These are phyloP conservation scores for Medicago ruthenica DNA, from an alignment of 306 rosid species.

Conservation along the genomic window DNA sequence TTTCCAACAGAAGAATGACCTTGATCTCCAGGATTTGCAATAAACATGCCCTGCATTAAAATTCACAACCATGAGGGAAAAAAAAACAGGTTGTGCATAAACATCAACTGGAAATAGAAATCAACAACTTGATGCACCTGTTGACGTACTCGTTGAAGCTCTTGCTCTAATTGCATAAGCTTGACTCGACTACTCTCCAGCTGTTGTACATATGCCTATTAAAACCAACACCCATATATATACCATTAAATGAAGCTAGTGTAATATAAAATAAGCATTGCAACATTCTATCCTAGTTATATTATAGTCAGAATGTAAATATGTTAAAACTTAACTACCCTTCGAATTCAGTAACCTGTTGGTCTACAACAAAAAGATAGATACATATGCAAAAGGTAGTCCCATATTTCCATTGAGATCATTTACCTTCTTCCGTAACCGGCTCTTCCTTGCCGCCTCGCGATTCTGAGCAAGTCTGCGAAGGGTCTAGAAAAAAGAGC, in stretches of 20 bases:
- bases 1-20: slow-evolving; percentile 59
- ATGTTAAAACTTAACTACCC: not conserved
- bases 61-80: slow-evolving; percentile 9
- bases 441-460: slow-evolving; percentile 83
- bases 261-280: not conserved
- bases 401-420: not conserved
- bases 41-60: slow-evolving; percentile 57
- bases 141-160: slow-evolving; percentile 77
- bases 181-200: slow-evolving; percentile 68
- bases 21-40: slow-evolving; percentile 58
- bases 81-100: not conserved
- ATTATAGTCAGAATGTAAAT: not conserved
- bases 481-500: slow-evolving; percentile 48
- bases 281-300: not conserved
- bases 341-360: not conserved
- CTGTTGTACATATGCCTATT: slow-evolving; percentile 90
- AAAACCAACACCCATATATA: slow-evolving; percentile 58
- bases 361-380: not conserved
- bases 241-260: slow-evolving; percentile 9
- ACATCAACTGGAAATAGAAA: slow-evolving; percentile 10
- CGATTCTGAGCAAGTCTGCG: slow-evolving; percentile 83
- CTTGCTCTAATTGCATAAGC: slow-evolving; percentile 83
- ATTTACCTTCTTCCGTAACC: slow-evolving; percentile 75
- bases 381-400: not conserved
- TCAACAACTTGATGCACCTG: slow-evolving; percentile 59